phyloP scores from a whole-genome alignment of 2,329 filamentous ascomycete genomes.

The Talaromyces rugulosus region DNA sequence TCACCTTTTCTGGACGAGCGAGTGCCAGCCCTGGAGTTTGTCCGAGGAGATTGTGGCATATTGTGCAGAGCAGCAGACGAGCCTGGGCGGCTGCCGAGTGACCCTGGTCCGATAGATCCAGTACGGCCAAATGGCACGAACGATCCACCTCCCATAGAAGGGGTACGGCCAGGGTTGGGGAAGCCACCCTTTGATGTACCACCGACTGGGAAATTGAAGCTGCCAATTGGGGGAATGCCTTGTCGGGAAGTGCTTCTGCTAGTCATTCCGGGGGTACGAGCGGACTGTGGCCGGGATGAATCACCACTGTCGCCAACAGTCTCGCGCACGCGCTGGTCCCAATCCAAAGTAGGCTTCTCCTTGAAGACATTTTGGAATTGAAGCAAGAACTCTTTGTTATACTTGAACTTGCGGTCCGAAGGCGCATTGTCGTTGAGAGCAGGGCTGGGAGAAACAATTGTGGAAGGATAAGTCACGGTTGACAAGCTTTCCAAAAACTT shows the following conservation, averaged over 20 bases:
- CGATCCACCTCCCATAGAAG: constrained; percentile 45
- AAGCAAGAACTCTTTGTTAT: constrained; percentile 90
- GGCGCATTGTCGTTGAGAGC: constrained; percentile 74
- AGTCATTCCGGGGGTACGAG: constrained; percentile 46
- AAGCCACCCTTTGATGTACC: constrained; percentile 74
- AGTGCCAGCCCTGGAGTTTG: constrained; percentile 49
- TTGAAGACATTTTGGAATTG: constrained; percentile 96
- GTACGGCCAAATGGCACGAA: constrained; percentile 61
- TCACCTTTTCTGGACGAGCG: constrained; percentile 50
- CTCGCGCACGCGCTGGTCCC: constrained; percentile 82
- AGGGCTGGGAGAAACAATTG: constrained; percentile 85
- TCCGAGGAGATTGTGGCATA: constrained; percentile 68
- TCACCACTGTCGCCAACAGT: constrained; percentile 71
- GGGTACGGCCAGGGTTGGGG: constrained; percentile 48
- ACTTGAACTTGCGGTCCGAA: constrained; percentile 78
- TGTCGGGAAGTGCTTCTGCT: constrained; percentile 50
- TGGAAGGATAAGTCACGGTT: constrained; percentile 74
- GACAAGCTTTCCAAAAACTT: constrained; percentile 79
- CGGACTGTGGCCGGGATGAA: constrained; percentile 60
- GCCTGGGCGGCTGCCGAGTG: constrained; percentile 62
- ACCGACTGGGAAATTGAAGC: constrained; percentile 67
- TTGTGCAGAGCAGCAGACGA: constrained; percentile 51
- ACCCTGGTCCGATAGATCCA: constrained; percentile 58
- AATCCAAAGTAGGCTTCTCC: constrained; percentile 92
- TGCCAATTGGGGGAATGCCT: constrained; percentile 62